A percentile compares a stretch with the other conserved stretches of the same genome.
Conservation (phyloP, 257 asterid species). For the Solanum chilense region DNA sequence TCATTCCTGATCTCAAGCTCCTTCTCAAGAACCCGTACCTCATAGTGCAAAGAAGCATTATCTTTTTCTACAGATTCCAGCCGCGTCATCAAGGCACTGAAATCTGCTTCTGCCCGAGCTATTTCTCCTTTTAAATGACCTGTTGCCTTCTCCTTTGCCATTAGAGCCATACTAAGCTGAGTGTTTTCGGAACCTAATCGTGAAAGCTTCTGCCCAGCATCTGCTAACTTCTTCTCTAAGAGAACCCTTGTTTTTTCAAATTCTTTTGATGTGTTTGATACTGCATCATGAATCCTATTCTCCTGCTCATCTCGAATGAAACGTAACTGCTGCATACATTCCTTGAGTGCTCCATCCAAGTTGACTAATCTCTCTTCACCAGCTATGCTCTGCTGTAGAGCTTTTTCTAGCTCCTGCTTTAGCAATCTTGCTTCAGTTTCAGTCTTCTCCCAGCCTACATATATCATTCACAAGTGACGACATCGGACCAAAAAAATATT, state of each 20-base stretch:
- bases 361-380: conserved; percentile 49
- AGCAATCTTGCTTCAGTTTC: conserved; percentile 51
- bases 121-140: conserved; percentile 36
- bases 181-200: conserved; percentile 45
- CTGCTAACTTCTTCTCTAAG: conserved; percentile 37
- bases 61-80: conserved; percentile 62
- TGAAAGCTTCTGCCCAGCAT: conserved; percentile 28
- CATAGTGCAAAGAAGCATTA: conserved; percentile 58
- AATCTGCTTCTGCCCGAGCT: conserved; percentile 37
- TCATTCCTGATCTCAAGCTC: conserved; percentile 77
- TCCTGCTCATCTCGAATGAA: conserved; percentile 64
- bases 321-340: conserved; percentile 69
- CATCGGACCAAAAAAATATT: neutral
- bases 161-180: conserved; percentile 40
- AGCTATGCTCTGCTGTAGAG: conserved; percentile 33
- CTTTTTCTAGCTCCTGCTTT: conserved; percentile 58
- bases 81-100: conserved; percentile 28
- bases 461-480: neutral
- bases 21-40: conserved; percentile 64
- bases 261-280: conserved; percentile 39
- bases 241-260: conserved; percentile 24
- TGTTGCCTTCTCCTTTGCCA: conserved; percentile 45
- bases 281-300: conserved; percentile 43
- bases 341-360: conserved; percentile 70
- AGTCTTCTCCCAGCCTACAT: conserved; percentile 75